These are phyloP conservation scores for Apiotrichum brassicae DNA, from an alignment of 1,284 basidiomycete species.

Conservation along the genomic window DNA sequence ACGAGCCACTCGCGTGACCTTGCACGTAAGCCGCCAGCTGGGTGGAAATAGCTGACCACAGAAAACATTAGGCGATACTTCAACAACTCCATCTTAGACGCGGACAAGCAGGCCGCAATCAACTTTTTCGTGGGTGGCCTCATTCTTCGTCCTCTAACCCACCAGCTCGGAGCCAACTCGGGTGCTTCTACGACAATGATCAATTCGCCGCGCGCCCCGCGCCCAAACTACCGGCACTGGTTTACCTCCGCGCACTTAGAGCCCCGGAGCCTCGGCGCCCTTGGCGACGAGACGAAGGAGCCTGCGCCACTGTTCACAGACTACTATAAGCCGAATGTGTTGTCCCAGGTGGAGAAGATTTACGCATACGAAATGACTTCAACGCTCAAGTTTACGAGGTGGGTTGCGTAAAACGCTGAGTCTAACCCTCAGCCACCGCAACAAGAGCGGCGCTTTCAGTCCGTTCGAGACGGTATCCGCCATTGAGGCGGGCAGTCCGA, in stretches of 20 bases:
- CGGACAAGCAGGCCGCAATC: slow-evolving; percentile 96
- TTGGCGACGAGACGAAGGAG: slow-evolving; percentile 24
- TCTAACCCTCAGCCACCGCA: too few relatives aligned
- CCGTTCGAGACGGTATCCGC: slow-evolving; percentile 32
- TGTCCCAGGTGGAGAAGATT: slow-evolving; percentile 56
- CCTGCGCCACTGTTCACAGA: slow-evolving; percentile 72
- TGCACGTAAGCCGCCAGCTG: slow-evolving; percentile 52
- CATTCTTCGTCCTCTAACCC: background rate
- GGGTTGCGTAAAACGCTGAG: too few relatives aligned
- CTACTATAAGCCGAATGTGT: slow-evolving; percentile 72
- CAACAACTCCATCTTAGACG: slow-evolving; percentile 89
- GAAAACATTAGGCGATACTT: slow-evolving; percentile 93
- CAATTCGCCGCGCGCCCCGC: background rate
- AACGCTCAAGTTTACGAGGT: slow-evolving; percentile 20
- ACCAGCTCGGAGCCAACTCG: slow-evolving; percentile 62
- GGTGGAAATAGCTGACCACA: slow-evolving; percentile 7
- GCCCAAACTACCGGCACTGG: slow-evolving; percentile 73
- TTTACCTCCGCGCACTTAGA: slow-evolving; percentile 65
- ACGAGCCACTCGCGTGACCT: slow-evolving; percentile 96
- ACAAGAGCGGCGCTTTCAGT: slow-evolving; percentile 30
- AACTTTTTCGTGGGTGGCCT: slow-evolving; percentile 66
- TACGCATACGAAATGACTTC: slow-evolving; percentile 43
- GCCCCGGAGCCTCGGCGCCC: slow-evolving; percentile 46
- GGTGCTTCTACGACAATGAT: background rate
- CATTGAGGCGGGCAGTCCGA: background rate